These are phyloP conservation scores for Globisporangium polare DNA, from an alignment of 352 stramenopile species.

Conservation along the genomic window DNA sequence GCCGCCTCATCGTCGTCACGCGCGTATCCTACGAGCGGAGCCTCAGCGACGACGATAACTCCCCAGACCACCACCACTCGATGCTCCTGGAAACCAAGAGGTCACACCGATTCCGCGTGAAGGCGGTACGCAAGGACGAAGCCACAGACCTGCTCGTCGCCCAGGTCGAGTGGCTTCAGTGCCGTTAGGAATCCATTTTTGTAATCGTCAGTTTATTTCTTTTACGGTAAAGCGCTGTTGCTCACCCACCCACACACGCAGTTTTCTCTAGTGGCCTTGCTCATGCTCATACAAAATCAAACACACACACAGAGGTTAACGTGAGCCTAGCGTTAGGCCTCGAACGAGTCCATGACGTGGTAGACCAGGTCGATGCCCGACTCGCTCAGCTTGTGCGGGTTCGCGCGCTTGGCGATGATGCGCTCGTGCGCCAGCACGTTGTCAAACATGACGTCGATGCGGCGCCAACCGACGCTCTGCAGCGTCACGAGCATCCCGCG, in stretches of 20 bases:
- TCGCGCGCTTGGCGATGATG: slow-evolving; percentile 78
- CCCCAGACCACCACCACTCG: background rate
- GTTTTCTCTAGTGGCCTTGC: slow-evolving; percentile 1
- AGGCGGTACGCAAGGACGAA: slow-evolving; percentile 22
- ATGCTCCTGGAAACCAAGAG: slow-evolving; percentile 15
- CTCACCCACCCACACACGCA: background rate
- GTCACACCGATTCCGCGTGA: slow-evolving; percentile 19
- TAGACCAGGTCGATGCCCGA: slow-evolving; percentile 72
- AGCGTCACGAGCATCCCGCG: slow-evolving; percentile 72
- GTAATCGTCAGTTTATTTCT: background rate
- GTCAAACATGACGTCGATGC: slow-evolving; percentile 69
- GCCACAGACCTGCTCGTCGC: slow-evolving; percentile 17
- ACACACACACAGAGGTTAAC: background rate
- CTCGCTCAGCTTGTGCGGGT: slow-evolving; percentile 45
- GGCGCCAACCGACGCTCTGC: slow-evolving; percentile 69
- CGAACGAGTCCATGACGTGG: slow-evolving; percentile 70
- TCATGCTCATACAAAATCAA: background rate
- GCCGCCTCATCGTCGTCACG: background rate
- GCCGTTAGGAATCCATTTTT: background rate
- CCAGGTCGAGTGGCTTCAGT: slow-evolving; percentile 19
- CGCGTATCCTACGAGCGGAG: background rate
- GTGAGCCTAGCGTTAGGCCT: slow-evolving; percentile 22
- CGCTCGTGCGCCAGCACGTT: slow-evolving; percentile 68
- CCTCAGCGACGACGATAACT: slow-evolving; percentile 6
- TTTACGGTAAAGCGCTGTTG: background rate